Evolutionary conservation across 176 grass and related monocot genomes (phyloP).

Genomic region (Avena insularis): DNA sequence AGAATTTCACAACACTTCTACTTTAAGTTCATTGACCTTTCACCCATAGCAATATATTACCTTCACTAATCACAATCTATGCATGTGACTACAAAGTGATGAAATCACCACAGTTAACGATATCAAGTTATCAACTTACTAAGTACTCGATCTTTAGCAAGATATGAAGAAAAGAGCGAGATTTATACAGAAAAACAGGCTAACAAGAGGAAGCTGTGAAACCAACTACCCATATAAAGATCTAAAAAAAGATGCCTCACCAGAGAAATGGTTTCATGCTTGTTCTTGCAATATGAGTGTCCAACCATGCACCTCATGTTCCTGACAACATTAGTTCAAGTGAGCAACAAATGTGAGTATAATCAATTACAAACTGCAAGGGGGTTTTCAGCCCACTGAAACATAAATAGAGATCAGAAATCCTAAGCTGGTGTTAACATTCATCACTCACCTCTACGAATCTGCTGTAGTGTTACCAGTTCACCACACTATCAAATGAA

Average conservation of each 20-base stretch:
- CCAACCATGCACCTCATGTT: neutral
- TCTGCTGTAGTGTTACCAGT: neutral
- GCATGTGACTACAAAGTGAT: no score
- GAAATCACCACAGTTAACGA: no score
- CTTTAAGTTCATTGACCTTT: no score
- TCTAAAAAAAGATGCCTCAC: no score
- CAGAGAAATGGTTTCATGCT: neutral
- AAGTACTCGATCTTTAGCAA: no score
- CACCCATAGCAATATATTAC: no score
- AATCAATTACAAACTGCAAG: neutral
- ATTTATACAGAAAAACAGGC: neutral
- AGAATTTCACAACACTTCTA: no score
- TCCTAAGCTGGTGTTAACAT: neutral
- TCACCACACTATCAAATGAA: constrained; percentile 20
- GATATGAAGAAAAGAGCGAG: neutral
- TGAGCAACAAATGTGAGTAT: neutral
- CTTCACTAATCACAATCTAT: no score
- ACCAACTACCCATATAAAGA: neutral
- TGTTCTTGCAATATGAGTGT: neutral
- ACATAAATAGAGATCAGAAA: neutral
- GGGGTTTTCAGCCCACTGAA: neutral
- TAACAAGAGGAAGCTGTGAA: neutral
- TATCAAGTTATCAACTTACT: no score
- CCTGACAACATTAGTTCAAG: neutral
- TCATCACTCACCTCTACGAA: neutral